Evolutionary conservation across 2,329 filamentous ascomycete species (phyloP).

Genomic region (Penicillium brasilianum): DNA sequence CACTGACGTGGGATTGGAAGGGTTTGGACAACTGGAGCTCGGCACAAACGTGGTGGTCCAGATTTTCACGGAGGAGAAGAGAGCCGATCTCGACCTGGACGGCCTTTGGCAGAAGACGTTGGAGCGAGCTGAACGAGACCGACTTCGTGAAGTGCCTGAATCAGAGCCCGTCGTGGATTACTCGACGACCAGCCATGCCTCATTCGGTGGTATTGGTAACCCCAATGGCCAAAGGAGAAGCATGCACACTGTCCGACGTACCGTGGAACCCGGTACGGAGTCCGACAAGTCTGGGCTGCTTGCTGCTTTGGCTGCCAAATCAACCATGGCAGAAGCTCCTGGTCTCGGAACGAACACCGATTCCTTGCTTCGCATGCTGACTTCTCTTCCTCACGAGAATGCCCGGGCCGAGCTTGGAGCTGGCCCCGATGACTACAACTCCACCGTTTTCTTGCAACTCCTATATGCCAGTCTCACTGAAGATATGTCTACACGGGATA

Average conservation of each 20-base stretch:
- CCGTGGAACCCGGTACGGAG: constrained; percentile 5
- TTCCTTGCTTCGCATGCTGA: constrained; percentile 36
- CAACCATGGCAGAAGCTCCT: constrained; percentile 6
- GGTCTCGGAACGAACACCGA: constrained; percentile 21
- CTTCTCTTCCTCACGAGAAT: constrained; percentile 38
- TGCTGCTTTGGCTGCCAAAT: constrained; percentile 5
- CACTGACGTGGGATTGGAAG: constrained; percentile 61
- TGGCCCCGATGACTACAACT: constrained; percentile 42
- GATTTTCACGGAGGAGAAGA: constrained; percentile 73
- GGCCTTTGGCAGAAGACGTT: constrained; percentile 62
- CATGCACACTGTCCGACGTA: constrained; percentile 31
- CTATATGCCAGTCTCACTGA: constrained; percentile 44
- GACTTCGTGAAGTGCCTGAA: constrained; percentile 39
- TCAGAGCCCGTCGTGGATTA: constrained; percentile 26
- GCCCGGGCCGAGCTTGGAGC: constrained; percentile 43
- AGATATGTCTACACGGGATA: constrained; percentile 33
- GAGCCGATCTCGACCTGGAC: constrained; percentile 70
- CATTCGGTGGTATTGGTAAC: constrained; percentile 27
- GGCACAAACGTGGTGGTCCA: constrained; percentile 71
- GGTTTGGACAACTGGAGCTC: constrained; percentile 69
- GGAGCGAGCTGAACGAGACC: constrained; percentile 46
- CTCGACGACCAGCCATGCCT: constrained; percentile 25
- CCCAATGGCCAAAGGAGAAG: constrained; percentile 36
- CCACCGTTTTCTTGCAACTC: constrained; percentile 50
- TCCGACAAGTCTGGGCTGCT: constrained; percentile 4